Evolutionary conservation across 2,329 filamentous ascomycete genomes (phyloP).

Genomic region (Ustulina deusta): DNA sequence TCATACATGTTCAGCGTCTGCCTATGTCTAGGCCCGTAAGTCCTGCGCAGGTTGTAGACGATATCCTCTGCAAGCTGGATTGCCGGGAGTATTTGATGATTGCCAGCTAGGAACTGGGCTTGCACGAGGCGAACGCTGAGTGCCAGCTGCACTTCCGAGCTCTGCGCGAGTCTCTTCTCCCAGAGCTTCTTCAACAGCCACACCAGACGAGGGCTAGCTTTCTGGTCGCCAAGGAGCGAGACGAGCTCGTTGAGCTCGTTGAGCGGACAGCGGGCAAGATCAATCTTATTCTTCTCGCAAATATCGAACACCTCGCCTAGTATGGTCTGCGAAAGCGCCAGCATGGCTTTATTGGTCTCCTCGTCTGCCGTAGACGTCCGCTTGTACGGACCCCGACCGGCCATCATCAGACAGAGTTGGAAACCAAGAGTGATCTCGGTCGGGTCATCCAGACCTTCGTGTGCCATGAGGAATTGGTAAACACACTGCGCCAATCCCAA

Average conservation of each 20-base stretch:
- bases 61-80: slow-evolving; percentile 36
- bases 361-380: slow-evolving; percentile 10
- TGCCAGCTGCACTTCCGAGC: slow-evolving; percentile 34
- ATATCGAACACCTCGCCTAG: slow-evolving; percentile 38
- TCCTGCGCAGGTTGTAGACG: slow-evolving; percentile 37
- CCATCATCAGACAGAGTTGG: slow-evolving; percentile 39
- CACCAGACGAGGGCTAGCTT: slow-evolving; percentile 28
- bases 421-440: slow-evolving; percentile 39
- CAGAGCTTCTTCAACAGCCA: slow-evolving; percentile 36
- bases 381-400: slow-evolving; percentile 33
- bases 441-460: slow-evolving; percentile 38
- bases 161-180: slow-evolving; percentile 25
- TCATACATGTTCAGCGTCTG: slow-evolving; percentile 37
- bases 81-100: slow-evolving; percentile 21
- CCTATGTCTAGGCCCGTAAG: slow-evolving; percentile 30
- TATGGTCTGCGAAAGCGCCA: slow-evolving; percentile 32
- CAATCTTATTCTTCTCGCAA: slow-evolving; percentile 40
- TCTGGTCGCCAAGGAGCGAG: slow-evolving; percentile 37
- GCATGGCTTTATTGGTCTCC: slow-evolving; percentile 35
- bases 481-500: slow-evolving; percentile 28
- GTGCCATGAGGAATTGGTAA: slow-evolving; percentile 37
- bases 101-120: slow-evolving; percentile 32
- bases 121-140: slow-evolving; percentile 37
- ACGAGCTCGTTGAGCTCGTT: slow-evolving; percentile 37
- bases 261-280: slow-evolving; percentile 35